Percentiles rank a stretch among this genome's conserved stretches.
Conservation (phyloP, 345 rosid species). For the Punica granatum region DNA sequence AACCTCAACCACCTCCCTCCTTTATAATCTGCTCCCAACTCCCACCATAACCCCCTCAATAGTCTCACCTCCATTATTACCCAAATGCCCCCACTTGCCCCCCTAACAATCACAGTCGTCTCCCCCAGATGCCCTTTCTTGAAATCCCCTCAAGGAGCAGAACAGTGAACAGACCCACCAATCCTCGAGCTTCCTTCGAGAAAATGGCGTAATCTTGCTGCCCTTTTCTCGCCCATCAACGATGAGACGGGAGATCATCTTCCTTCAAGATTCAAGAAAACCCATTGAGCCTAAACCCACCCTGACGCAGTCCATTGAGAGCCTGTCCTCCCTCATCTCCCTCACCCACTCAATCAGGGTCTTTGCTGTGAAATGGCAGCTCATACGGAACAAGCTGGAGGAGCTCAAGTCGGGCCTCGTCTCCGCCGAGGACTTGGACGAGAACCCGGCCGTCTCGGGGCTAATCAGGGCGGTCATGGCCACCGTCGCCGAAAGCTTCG, state of each 20-base stretch:
- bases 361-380: conserved; percentile 75
- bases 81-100: not conserved
- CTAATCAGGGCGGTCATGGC: conserved; percentile 35
- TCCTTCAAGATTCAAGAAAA: not conserved
- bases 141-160: not conserved
- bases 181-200: not conserved
- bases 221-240: not conserved
- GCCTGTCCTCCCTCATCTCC: conserved; percentile 3
- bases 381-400: conserved; percentile 59
- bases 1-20: not conserved
- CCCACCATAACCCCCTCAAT: no score
- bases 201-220: not conserved
- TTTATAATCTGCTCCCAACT: not conserved
- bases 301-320: not conserved
- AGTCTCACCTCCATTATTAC: no score
- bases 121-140: not conserved
- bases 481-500: conserved; percentile 41
- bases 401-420: conserved; percentile 57
- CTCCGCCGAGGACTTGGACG: conserved; percentile 39
- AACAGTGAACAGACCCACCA: not conserved
- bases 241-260: not conserved
- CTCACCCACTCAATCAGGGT: conserved; percentile 43
- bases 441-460: conserved; percentile 37
- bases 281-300: not conserved
- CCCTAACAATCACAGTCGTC: not conserved